These are phyloP conservation scores for Diospyros lotus DNA, from an alignment of 148 eudicot species.

Conservation along the genomic window DNA sequence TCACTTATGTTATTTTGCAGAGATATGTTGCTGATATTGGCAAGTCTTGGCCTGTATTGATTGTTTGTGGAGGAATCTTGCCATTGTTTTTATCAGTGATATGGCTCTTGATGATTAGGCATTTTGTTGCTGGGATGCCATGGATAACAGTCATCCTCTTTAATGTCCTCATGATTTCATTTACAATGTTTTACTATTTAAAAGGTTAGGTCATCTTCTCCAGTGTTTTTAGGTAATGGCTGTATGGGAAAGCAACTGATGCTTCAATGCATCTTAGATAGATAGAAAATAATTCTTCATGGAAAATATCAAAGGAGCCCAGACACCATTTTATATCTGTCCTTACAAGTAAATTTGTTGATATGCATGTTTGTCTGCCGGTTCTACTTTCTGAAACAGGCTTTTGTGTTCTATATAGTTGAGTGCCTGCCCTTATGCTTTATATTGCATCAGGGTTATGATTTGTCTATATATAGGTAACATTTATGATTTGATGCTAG, in stretches of 20 bases:
- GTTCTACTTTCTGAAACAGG: background rate
- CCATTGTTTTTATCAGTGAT: constrained; percentile 78
- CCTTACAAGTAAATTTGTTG: background rate
- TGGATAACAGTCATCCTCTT: constrained; percentile 90
- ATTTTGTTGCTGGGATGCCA: constrained; percentile 94
- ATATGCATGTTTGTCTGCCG: background rate
- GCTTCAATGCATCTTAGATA: background rate
- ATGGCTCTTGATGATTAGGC: constrained; percentile 90
- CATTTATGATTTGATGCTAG: background rate
- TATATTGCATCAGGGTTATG: background rate
- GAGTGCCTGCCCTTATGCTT: background rate
- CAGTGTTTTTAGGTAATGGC: background rate
- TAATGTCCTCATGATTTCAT: constrained; percentile 71
- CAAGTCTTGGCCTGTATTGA: constrained; percentile 85
- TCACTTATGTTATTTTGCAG: constrained; percentile 42
- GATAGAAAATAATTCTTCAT: background rate
- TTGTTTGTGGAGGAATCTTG: constrained; percentile 90
- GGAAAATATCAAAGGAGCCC: background rate
- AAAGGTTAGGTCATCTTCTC: constrained; percentile 58
- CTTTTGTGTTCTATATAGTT: background rate
- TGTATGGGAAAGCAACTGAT: constrained; percentile 1
- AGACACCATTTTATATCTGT: background rate
- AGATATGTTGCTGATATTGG: constrained; percentile 97
- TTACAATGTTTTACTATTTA: constrained; percentile 77
- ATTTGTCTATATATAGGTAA: background rate